phyloP scores from a whole-genome alignment of 345 rosid species.

The Euphorbia pulcherrima region DNA sequence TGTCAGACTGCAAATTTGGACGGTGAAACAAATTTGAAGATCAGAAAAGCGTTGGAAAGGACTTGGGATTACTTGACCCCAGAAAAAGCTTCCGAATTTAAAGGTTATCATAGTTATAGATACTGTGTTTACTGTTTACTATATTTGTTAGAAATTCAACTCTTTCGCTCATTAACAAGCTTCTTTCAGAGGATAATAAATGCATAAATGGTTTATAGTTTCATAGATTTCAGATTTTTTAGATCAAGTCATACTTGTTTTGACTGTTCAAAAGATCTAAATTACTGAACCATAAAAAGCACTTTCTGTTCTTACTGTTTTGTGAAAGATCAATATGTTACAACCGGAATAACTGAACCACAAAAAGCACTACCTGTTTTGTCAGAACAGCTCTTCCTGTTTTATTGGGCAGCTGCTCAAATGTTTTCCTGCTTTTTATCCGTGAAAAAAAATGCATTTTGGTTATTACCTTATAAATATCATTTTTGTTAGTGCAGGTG shows the following conservation, averaged over 20 bases:
- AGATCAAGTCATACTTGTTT: background rate
- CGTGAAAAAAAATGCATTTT: background rate
- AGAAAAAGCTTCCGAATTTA: conserved; percentile 82
- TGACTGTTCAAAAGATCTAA: background rate
- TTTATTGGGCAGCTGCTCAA: no score
- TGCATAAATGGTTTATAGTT: background rate
- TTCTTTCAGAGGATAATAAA: background rate
- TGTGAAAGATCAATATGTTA: background rate
- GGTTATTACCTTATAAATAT: conserved; percentile 7
- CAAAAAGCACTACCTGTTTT: no score
- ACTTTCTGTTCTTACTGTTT: background rate
- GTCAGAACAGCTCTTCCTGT: no score
- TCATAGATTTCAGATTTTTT: no score
- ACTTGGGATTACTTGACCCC: conserved; percentile 96
- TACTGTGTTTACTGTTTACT: background rate
- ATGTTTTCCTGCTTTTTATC: background rate
- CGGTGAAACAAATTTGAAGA: conserved; percentile 98
- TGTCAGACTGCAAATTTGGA: conserved; percentile 95
- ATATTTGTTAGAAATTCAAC: background rate
- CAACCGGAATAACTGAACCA: background rate
- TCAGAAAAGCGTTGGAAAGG: conserved; percentile 91
- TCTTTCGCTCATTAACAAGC: background rate
- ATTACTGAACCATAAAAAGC: background rate
- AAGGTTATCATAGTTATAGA: conserved; percentile 46
- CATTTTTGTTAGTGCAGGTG: conserved; percentile 58